Percentiles rank a stretch among this genome's conserved stretches.
Conservation (phyloP, 345 rosid genomes). For the Gossypium turneri region DNA sequence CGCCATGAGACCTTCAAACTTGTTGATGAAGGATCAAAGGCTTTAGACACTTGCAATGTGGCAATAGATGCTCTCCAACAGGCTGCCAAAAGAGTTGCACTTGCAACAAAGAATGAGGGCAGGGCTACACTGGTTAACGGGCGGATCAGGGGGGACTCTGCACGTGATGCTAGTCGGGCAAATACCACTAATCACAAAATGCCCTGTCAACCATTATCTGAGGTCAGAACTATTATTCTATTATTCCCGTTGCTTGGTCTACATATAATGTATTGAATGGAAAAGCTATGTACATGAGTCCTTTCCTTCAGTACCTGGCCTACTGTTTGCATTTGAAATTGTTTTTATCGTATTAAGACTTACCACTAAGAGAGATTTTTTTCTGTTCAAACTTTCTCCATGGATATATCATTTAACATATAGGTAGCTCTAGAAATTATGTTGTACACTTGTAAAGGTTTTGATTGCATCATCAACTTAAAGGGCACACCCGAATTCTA, state of each 20-base stretch:
- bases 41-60: slow-evolving; percentile 37
- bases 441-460: background rate
- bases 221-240: slow-evolving; percentile 30
- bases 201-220: slow-evolving; percentile 23
- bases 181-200: slow-evolving; percentile 21
- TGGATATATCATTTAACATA: background rate
- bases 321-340: background rate
- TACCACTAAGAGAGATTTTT: background rate
- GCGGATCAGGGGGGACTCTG: slow-evolving; percentile 18
- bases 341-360: background rate
- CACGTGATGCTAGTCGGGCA: slow-evolving; percentile 17
- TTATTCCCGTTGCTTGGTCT: background rate
- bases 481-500: background rate
- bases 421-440: background rate
- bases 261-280: background rate
- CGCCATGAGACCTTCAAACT: slow-evolving; percentile 57
- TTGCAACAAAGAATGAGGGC: slow-evolving; percentile 34
- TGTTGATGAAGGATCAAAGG: slow-evolving; percentile 53
- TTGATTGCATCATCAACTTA: background rate
- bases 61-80: slow-evolving; percentile 53
- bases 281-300: background rate
- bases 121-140: slow-evolving; percentile 26
- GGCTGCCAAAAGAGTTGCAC: slow-evolving; percentile 47
- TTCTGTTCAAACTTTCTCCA: background rate
- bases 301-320: background rate